Percentiles rank a stretch among this genome's conserved stretches.
These are phyloP conservation scores for Carex myosuroides DNA, from an alignment of 176 grass and related monocot species.

Conservation along the genomic window DNA sequence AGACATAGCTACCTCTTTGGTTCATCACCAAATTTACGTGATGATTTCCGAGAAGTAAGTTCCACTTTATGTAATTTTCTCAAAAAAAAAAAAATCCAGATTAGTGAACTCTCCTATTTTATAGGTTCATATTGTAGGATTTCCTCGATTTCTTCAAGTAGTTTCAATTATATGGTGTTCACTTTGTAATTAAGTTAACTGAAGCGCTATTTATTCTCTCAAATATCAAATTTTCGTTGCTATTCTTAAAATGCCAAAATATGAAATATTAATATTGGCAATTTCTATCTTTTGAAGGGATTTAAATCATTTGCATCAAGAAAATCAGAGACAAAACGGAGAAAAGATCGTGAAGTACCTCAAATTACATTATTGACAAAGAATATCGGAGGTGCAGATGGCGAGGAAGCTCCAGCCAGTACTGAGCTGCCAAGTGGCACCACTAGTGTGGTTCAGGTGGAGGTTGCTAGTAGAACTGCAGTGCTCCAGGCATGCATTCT, in stretches of 20 bases:
- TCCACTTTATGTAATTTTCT: neutral
- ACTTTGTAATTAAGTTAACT: neutral
- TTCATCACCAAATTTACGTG: neutral
- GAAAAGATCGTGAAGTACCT: constrained; percentile 18
- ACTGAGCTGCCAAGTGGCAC: constrained; percentile 9
- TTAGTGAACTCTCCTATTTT: neutral
- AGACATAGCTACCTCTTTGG: neutral
- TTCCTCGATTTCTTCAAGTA: neutral
- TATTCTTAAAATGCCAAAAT: neutral
- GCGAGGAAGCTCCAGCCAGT: constrained; percentile 3
- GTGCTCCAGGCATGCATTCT: constrained; percentile 64
- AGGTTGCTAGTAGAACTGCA: constrained; percentile 38
- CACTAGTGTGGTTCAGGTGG: constrained; percentile 1
- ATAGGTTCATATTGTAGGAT: neutral
- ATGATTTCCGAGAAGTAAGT: constrained; percentile 13
- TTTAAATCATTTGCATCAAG: constrained; percentile 41
- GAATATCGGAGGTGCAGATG: neutral
- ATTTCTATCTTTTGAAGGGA: constrained; percentile 26
- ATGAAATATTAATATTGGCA: neutral
- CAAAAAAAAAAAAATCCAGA: no score
- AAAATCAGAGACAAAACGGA: constrained; percentile 36
- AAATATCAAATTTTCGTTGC: neutral
- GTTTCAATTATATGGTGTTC: neutral
- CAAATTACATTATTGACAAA: constrained; percentile 20
- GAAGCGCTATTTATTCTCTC: neutral